Evolutionary conservation across 2,329 filamentous ascomycete genomes (phyloP).

Genomic region (Didymellaceae sp.): DNA sequence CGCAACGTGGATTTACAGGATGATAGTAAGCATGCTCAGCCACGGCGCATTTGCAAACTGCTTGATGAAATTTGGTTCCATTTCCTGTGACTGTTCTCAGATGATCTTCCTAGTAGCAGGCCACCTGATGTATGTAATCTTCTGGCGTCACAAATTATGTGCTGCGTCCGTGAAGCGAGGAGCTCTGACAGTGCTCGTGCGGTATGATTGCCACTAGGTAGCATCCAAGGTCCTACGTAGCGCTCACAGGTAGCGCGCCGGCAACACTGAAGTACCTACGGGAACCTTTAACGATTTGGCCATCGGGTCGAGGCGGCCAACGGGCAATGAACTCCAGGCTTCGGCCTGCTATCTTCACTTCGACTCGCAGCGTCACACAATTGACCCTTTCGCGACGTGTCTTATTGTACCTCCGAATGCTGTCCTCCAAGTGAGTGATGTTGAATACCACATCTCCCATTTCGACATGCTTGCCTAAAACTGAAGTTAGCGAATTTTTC

Average conservation of each 20-base stretch:
- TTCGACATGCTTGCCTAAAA: not conserved
- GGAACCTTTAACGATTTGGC: not conserved
- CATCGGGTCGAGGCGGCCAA: not conserved
- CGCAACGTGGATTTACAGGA: too few relatives aligned
- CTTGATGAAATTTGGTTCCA: too few relatives aligned
- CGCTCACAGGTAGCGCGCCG: not conserved
- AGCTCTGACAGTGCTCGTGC: too few relatives aligned
- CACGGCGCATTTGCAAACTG: too few relatives aligned
- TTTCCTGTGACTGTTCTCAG: too few relatives aligned
- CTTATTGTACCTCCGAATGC: not conserved
- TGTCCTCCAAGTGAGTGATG: not conserved
- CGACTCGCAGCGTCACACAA: not conserved
- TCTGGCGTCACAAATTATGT: too few relatives aligned
- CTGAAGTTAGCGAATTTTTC: too few relatives aligned
- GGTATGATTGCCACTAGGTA: too few relatives aligned
- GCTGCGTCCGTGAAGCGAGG: too few relatives aligned
- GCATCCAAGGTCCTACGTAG: not conserved
- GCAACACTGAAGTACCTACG: not conserved
- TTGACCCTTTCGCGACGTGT: not conserved
- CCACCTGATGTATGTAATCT: too few relatives aligned
- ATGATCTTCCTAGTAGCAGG: too few relatives aligned
- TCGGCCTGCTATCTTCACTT: not conserved
- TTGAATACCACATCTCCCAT: not conserved
- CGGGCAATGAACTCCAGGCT: not conserved
- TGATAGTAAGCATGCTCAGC: too few relatives aligned